Percentiles rank a stretch among this genome's conserved stretches.
Evolutionary conservation across 2,329 filamentous ascomycete genomes (phyloP).

Genomic region (Ophiostoma sp.): DNA sequence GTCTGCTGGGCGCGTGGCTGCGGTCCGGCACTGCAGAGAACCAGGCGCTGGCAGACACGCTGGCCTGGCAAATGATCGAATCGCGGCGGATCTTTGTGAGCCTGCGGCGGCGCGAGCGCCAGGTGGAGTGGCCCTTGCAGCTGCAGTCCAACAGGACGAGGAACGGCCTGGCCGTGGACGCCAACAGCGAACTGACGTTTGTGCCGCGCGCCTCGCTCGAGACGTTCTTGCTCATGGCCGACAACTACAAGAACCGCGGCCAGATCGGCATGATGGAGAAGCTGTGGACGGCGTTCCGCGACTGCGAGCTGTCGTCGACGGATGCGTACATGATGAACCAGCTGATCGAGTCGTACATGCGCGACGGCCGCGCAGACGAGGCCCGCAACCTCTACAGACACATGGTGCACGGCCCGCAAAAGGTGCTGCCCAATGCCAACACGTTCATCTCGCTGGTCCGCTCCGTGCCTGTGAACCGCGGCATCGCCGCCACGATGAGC

Average conservation of each 20-base stretch:
- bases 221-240: slow-evolving; percentile 69
- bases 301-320: slow-evolving; percentile 56
- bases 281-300: slow-evolving; percentile 57
- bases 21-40: slow-evolving; percentile 53
- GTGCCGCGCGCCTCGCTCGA: slow-evolving; percentile 63
- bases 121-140: slow-evolving; percentile 29
- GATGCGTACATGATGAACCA: slow-evolving; percentile 77
- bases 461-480: slow-evolving; percentile 48
- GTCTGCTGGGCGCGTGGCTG: slow-evolving; percentile 72
- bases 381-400: slow-evolving; percentile 52
- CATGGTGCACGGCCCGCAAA: slow-evolving; percentile 42
- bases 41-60: slow-evolving; percentile 56
- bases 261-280: slow-evolving; percentile 53
- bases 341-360: slow-evolving; percentile 61
- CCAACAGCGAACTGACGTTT: slow-evolving; percentile 30
- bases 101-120: slow-evolving; percentile 36
- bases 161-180: neutral
- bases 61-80: slow-evolving; percentile 73
- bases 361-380: slow-evolving; percentile 49
- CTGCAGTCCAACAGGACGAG: slow-evolving; percentile 24
- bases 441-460: slow-evolving; percentile 66
- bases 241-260: slow-evolving; percentile 62
- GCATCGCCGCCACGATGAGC: slow-evolving; percentile 28
- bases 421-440: slow-evolving; percentile 56
- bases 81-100: slow-evolving; percentile 60